phyloP scores from a whole-genome alignment of 768 basidiomycete genomes.

The Russula virescens region DNA sequence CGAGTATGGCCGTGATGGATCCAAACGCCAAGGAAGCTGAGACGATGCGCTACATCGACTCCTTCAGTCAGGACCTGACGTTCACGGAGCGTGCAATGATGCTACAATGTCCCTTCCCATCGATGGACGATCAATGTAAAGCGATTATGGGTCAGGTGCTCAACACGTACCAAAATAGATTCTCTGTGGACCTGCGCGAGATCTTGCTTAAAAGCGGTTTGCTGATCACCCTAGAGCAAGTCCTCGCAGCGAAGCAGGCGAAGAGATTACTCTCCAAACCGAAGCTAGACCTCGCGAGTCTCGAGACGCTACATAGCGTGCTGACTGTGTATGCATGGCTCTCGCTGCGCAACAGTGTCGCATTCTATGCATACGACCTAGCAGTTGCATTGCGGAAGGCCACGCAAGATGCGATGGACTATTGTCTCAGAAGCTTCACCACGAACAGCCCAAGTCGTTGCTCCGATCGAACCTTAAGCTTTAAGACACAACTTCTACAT shows the following conservation, averaged over 20 bases:
- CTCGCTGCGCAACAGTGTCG: conserved; percentile 57
- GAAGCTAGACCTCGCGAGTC: conserved; percentile 22
- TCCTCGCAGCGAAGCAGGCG: conserved; percentile 35
- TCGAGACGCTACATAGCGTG: conserved; percentile 76
- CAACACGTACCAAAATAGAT: conserved; percentile 35
- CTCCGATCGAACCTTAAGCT: not conserved
- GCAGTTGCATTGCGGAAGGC: conserved; percentile 52
- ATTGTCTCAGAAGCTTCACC: conserved; percentile 36
- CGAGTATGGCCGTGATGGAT: conserved; percentile 38
- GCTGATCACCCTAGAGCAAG: conserved; percentile 37
- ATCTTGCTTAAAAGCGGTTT: conserved; percentile 36
- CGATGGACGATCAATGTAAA: conserved; percentile 38
- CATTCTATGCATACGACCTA: conserved; percentile 52
- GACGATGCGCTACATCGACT: conserved; percentile 43
- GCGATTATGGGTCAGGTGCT: conserved; percentile 38
- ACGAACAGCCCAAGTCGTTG: not conserved
- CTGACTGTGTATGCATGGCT: conserved; percentile 84
- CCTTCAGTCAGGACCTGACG: conserved; percentile 34
- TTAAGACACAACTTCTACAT: not conserved
- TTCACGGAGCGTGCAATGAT: conserved; percentile 42
- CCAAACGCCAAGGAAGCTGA: conserved; percentile 26
- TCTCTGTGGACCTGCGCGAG: conserved; percentile 40
- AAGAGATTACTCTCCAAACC: conserved; percentile 10
- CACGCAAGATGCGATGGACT: conserved; percentile 64
- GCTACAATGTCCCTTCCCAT: conserved; percentile 49